Percentiles rank a stretch among this genome's conserved stretches.
Evolutionary conservation across 129 eudicot genomes (phyloP).

Genomic region (Flaveria brownii): DNA sequence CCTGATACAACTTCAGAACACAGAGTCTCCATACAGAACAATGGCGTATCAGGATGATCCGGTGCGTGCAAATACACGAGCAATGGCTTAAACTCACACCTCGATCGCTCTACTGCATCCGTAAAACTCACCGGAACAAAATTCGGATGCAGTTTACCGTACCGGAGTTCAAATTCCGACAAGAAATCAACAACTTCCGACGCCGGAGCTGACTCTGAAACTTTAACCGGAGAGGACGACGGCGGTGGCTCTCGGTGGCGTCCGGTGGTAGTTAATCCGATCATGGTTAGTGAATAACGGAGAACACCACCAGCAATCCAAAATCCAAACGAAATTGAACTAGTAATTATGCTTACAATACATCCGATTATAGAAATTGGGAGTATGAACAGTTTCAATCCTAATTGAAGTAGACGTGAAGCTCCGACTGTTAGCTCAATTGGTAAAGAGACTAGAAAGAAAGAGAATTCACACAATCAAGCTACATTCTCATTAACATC

Average conservation of each 20-base stretch:
- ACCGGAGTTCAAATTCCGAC: conserved; percentile 55
- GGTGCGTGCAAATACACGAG: conserved; percentile 85
- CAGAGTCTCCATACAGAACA: conserved; percentile 57
- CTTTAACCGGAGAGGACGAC: not conserved
- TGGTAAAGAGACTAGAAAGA: too few species aligned
- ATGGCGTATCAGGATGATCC: conserved; percentile 66
- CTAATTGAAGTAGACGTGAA: conserved; percentile 47
- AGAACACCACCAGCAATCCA: conserved; percentile 69
- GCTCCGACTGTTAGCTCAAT: too few species aligned
- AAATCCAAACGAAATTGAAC: conserved; percentile 59
- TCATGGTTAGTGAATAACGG: conserved; percentile 51
- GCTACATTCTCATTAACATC: too few species aligned
- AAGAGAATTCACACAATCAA: too few species aligned
- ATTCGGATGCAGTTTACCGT: conserved; percentile 47
- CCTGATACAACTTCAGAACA: conserved; percentile 55
- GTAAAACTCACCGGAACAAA: conserved; percentile 69
- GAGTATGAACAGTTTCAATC: conserved; percentile 63
- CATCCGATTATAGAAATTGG: conserved; percentile 62
- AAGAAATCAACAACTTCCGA: conserved; percentile 61
- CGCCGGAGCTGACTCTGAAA: conserved; percentile 45
- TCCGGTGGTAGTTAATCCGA: conserved; percentile 38
- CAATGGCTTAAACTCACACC: conserved; percentile 51
- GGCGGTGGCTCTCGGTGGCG: conserved; percentile 33
- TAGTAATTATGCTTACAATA: conserved; percentile 58
- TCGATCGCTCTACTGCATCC: conserved; percentile 53